phyloP scores from a whole-genome alignment of 257 asterid species.

The Nicotiana undulata region DNA sequence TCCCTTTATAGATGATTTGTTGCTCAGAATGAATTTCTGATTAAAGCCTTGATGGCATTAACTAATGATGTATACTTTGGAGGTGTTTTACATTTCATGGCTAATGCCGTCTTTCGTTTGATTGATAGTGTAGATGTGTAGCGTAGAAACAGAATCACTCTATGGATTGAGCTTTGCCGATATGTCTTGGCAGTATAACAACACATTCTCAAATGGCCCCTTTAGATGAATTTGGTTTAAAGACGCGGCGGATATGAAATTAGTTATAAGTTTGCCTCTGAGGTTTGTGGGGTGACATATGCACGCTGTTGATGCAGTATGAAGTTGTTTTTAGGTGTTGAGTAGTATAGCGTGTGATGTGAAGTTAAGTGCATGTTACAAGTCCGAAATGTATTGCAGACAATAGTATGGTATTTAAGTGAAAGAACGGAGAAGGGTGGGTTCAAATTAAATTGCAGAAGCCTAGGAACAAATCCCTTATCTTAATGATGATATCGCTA shows the following conservation, averaged over 20 bases:
- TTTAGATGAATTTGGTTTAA: neutral
- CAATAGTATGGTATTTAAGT: too few relatives aligned
- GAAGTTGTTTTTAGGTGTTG: too few relatives aligned
- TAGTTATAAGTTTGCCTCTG: neutral
- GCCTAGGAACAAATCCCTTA: neutral
- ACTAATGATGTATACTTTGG: neutral
- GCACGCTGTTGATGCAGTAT: neutral
- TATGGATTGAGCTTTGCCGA: neutral
- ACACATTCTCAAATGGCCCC: neutral
- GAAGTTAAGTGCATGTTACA: too few relatives aligned
- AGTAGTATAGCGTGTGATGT: too few relatives aligned
- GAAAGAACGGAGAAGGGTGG: too few relatives aligned
- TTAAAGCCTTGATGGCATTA: conserved; percentile 2
- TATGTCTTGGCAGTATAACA: neutral
- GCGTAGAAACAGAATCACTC: neutral
- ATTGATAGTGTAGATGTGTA: neutral
- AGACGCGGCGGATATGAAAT: neutral
- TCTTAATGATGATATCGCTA: neutral
- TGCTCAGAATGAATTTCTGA: conserved; percentile 3
- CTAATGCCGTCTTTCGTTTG: neutral
- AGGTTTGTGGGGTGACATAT: neutral
- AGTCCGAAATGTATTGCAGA: too few relatives aligned
- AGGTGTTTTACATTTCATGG: conserved; percentile 2
- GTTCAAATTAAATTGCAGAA: neutral
- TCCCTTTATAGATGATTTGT: conserved; percentile 1